These are phyloP conservation scores for Cercospora sp. DNA, from an alignment of 2,329 filamentous ascomycete genomes.

Conservation along the genomic window DNA sequence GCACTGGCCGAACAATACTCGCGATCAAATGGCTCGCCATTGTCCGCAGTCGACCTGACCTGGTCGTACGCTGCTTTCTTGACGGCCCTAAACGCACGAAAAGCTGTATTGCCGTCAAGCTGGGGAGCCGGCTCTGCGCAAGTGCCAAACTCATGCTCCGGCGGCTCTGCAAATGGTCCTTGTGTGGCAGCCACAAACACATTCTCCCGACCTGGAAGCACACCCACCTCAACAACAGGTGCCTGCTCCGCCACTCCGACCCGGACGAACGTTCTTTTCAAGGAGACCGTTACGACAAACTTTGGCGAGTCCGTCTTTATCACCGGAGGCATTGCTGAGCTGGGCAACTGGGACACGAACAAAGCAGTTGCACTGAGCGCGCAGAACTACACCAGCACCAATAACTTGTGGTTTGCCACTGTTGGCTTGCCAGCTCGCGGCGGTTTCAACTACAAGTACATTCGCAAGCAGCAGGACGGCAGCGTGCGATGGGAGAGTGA, in stretches of 20 bases:
- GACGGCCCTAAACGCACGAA: conserved; percentile 60
- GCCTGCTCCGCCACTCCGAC: conserved; percentile 30
- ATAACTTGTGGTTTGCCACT: conserved; percentile 61
- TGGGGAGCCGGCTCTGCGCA: conserved; percentile 48
- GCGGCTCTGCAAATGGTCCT: conserved; percentile 31
- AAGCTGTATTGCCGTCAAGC: conserved; percentile 56
- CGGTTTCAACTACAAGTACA: conserved; percentile 66
- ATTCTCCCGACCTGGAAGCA: conserved; percentile 27
- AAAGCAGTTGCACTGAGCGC: conserved; percentile 61
- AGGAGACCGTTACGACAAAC: conserved; percentile 47
- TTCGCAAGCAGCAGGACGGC: conserved; percentile 58
- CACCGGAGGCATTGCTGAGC: conserved; percentile 58
- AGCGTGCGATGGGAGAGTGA: conserved; percentile 60
- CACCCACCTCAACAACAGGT: conserved; percentile 23
- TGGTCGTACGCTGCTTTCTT: conserved; percentile 74
- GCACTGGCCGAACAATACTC: conserved; percentile 68
- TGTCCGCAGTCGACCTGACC: conserved; percentile 67
- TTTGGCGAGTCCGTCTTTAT: conserved; percentile 67
- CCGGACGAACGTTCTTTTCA: conserved; percentile 47
- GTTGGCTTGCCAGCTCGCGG: conserved; percentile 57
- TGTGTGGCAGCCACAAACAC: conserved; percentile 36
- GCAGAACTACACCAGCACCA: conserved; percentile 57
- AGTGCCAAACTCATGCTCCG: conserved; percentile 31
- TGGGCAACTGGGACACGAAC: conserved; percentile 60
- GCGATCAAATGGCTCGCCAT: conserved; percentile 50